These are phyloP conservation scores for Monilinia polystroma DNA, from an alignment of 2,329 filamentous ascomycete species.

Conservation along the genomic window DNA sequence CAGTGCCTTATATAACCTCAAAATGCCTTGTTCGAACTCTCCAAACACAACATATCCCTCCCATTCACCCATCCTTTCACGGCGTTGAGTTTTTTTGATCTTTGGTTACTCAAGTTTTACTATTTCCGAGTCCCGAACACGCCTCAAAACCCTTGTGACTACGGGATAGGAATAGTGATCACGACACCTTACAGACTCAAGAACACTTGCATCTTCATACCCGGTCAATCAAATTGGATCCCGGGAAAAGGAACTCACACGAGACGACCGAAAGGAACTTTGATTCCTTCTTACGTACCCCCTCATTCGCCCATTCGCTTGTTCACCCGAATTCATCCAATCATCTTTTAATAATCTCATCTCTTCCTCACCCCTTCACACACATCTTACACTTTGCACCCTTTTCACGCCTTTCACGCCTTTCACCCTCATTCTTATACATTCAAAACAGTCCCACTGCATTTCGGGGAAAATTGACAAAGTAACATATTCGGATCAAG, in stretches of 20 bases:
- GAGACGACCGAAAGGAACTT: background rate
- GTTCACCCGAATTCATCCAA: background rate
- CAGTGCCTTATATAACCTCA: background rate
- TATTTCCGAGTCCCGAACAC: conserved; percentile 1
- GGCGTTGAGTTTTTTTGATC: background rate
- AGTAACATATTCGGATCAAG: background rate
- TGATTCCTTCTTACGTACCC: background rate
- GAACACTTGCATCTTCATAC: background rate
- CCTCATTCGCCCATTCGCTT: background rate
- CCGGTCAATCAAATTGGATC: conserved; percentile 3
- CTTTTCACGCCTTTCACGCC: too few species aligned
- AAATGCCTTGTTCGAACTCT: background rate
- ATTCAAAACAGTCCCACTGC: background rate
- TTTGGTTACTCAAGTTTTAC: background rate
- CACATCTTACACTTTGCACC: too few species aligned
- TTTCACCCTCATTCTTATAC: too few species aligned
- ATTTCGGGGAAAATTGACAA: background rate
- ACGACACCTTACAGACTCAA: background rate
- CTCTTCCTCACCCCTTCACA: too few species aligned
- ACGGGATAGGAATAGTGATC: background rate
- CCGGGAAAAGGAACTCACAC: background rate
- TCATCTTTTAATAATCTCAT: background rate
- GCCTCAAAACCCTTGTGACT: background rate
- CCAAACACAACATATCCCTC: background rate
- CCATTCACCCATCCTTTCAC: background rate